phyloP scores from a whole-genome alignment of 176 grass and related monocot genomes.

The Oryza glaberrima region DNA sequence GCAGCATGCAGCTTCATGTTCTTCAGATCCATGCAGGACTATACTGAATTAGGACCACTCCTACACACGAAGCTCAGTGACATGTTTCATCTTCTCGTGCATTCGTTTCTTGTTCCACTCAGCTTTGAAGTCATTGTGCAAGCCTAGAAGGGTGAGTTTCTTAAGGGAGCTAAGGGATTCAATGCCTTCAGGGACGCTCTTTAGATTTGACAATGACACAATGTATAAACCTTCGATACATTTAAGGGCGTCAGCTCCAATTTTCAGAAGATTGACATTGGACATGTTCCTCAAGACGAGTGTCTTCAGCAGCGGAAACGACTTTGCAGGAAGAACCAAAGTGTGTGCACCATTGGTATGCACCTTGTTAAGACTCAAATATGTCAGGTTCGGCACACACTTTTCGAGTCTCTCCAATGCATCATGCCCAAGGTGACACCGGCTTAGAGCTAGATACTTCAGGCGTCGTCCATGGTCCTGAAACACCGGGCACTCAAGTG shows the following conservation, averaged over 20 bases:
- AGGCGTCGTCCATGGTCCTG: not conserved
- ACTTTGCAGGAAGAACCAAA: constrained; percentile 8
- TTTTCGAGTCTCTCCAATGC: not conserved
- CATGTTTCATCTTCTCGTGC: constrained; percentile 1
- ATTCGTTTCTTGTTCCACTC: not conserved
- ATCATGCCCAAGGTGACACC: constrained; percentile 5
- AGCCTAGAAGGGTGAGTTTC: not conserved
- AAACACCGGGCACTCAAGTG: constrained; percentile 7
- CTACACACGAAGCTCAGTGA: not conserved
- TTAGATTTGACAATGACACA: not conserved
- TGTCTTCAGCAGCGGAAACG: constrained; percentile 19
- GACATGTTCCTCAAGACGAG: not conserved
- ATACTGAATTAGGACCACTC: not conserved
- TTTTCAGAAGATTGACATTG: not conserved
- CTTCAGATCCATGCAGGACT: too few relatives aligned
- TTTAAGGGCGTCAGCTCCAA: not conserved
- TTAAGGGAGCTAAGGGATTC: constrained; percentile 5
- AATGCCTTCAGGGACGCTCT: constrained; percentile 17
- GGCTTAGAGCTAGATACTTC: not conserved
- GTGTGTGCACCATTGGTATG: not conserved
- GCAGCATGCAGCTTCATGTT: too few relatives aligned
- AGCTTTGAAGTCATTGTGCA: constrained; percentile 13
- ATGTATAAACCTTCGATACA: not conserved
- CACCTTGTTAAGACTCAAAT: not conserved
- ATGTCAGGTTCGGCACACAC: not conserved